Conservation (phyloP, 345 rosid species). For the Eucalyptus curtisii region DNA sequence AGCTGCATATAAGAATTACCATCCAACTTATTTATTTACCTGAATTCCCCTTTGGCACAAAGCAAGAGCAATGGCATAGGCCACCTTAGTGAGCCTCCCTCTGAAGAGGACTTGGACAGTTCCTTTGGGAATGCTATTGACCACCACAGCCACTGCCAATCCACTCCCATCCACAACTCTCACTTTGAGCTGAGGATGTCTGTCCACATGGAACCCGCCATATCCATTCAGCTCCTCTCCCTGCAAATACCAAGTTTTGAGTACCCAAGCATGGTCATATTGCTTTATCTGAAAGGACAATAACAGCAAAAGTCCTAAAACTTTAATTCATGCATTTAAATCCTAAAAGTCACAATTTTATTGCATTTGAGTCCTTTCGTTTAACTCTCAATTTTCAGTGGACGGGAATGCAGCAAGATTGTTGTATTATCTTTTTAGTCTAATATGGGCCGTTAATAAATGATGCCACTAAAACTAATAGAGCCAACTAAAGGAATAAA, state of each 20-base stretch:
- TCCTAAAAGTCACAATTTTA: neutral
- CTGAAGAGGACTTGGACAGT: neutral
- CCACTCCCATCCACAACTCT: constrained; percentile 7
- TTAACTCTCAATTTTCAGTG: neutral
- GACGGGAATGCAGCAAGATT: neutral
- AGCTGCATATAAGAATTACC: neutral
- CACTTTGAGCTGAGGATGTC: neutral
- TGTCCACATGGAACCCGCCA: neutral
- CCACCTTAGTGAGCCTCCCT: constrained; percentile 1
- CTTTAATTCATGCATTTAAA: neutral
- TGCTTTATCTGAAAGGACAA: neutral
- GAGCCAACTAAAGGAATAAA: neutral
- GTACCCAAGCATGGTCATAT: neutral
- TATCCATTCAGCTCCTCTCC: neutral
- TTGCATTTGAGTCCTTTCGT: neutral
- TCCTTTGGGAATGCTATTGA: neutral
- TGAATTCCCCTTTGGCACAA: neutral
- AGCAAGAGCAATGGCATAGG: neutral
- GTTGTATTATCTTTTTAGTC: neutral
- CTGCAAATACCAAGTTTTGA: neutral
- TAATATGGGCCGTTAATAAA: neutral
- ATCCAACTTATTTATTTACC: neutral
- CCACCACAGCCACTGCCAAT: neutral
- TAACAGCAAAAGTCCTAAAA: neutral
- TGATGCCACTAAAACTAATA: neutral